Evolutionary conservation across 2,329 filamentous ascomycete species (phyloP).

Genomic region (Anisogramma anomala): DNA sequence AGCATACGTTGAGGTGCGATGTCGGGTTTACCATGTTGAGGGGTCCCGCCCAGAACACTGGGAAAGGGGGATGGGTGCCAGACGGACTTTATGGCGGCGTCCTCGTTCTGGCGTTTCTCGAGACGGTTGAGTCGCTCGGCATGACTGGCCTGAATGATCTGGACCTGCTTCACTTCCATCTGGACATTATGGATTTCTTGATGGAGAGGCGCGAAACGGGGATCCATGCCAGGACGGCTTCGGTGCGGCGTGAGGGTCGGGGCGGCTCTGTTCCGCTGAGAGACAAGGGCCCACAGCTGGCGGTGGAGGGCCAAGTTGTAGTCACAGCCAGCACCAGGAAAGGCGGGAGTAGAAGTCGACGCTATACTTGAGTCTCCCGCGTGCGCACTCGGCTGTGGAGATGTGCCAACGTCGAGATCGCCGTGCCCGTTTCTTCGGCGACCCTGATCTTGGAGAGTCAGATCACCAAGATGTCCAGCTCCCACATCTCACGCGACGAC

Average conservation of each 20-base stretch:
- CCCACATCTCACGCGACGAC: constrained; percentile 34
- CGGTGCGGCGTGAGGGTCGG: not conserved
- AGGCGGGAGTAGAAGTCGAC: not conserved
- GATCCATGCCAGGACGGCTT: constrained; percentile 44
- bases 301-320: not conserved
- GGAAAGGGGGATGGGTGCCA: constrained; percentile 85
- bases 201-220: constrained; percentile 45
- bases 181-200: constrained; percentile 58
- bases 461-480: constrained; percentile 30
- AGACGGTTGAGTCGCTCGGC: constrained; percentile 49
- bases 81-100: constrained; percentile 65
- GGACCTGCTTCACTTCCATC: constrained; percentile 59
- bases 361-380: constrained; percentile 1
- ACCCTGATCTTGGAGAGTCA: constrained; percentile 17
- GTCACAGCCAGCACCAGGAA: not conserved
- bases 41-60: constrained; percentile 68
- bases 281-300: constrained; percentile 9
- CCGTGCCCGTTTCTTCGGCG: constrained; percentile 4
- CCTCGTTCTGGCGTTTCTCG: constrained; percentile 56
- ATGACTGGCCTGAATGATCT: constrained; percentile 50
- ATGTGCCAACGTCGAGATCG: constrained; percentile 4
- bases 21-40: constrained; percentile 65
- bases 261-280: constrained; percentile 4
- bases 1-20: constrained; percentile 10
- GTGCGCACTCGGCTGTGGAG: constrained; percentile 1